Evolutionary conservation across 176 grass and related monocot genomes (phyloP), one percentile per base, ranked within the genome.

Genomic region (Aegilops umbellulata): DNA sequence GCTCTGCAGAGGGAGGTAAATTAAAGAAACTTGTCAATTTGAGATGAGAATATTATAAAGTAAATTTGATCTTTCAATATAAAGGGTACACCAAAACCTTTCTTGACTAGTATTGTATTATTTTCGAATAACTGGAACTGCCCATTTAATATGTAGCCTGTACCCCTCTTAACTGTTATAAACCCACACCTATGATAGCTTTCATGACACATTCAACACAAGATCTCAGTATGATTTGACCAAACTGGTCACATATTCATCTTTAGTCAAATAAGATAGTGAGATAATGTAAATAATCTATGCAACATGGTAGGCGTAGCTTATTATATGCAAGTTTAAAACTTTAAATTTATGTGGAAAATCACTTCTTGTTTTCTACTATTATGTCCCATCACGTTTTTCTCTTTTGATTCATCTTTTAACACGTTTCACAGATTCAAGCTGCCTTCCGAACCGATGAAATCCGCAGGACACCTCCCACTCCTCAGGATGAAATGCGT

Each of bases 401-500:
- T 81, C 49, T 23, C 63, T 80, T 29, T 41, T 88, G 51, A 88
- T 81, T 34, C 88, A 41, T 81, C 8, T 7, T 80, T 77, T 85
- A 60, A 53, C 29, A 47, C 13, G 5, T 71, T 88, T 74, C 53
- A 31, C 85, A 99, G 97, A 99, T 99, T 87, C 88, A 95, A 77
- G 97, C 97, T 47, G 97, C 97, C 51, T 99, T 99, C 80, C 92
- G 94, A 85, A 99, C 97, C 77, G 97, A 99, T 84, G 97, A 99
- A 87, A 99, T 99, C 79, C 91, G 97, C 42, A 92, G 97, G 82
- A 91, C 84, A 5, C 97, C 90, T 76, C 97, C 97, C 29, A 81
- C 97, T 70, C 97, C 97, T 27, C 97, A 99, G 80, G 97, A 99
- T 94, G 97, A 99, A 87, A 96, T 99, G 97, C 92, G 94, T 69